Evolutionary conservation across 305 asterid species (phyloP), one percentile per base, ranked within the genome.

Genomic region (Coffea humblotiana): DNA sequence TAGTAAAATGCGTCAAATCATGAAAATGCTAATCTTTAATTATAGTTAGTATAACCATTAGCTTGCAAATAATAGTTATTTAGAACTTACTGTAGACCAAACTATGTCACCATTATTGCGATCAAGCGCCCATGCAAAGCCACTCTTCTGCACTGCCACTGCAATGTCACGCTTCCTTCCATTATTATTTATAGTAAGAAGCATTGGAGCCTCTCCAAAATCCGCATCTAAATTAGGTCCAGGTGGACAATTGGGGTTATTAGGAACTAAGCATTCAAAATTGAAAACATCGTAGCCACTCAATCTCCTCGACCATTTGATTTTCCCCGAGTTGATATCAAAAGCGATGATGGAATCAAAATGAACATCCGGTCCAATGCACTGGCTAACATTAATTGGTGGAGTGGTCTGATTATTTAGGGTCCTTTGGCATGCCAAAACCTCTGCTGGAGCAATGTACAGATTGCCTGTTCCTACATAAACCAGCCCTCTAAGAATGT

Each of bases 131-230:
- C 93, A 94, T 1, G 92, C 90, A 47, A 89, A 88, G 16, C 97
- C 98, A 75, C 93, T 91, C 60, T 94, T 94, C 81, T 92, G 95
- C 75, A 90, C 98, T 0, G 92, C 97, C 56, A 88, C 95, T 16
- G 87, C 98, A 27, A 91, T 87, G 19, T 92, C 94, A 1, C 88
- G 86, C 25, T 45, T 9, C 19, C 82, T 81, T 52, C 92, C 87
- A 4, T 85, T 82, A 0, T 47, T 2, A 23, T 4, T 23, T 1
- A 92, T 84, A 11, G 83, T 87, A 29, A 92, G 85, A 47, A 89
- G 74, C 97, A 94, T 94, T 0, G 97, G 94, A 0, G 97, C 97
- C 89, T 94, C 98, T 6, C 98, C 97, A 21, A 92, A 92, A 48
- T 94, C 96, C 0, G 97, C 97, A 83, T 91, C 97, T 83, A 84